phyloP scores from a whole-genome alignment of 768 basidiomycete species.

The Inosperma sp. region DNA sequence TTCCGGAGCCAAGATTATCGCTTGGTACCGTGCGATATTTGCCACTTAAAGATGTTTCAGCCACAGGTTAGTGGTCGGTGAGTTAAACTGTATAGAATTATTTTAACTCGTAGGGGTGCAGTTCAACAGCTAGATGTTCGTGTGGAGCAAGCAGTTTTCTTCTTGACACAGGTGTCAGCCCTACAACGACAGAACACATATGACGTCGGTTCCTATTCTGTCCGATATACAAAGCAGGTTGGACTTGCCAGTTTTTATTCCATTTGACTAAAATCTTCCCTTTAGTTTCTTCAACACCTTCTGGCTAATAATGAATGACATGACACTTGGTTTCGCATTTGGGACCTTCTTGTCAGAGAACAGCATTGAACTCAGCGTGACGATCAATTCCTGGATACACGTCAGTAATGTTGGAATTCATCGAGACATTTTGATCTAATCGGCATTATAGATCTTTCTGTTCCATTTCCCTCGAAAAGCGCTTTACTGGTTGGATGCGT shows the following conservation, averaged over 20 bases:
- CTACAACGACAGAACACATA: constrained; percentile 34
- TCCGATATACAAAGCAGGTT: constrained; percentile 64
- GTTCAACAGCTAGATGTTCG: constrained; percentile 62
- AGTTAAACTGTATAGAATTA: not conserved
- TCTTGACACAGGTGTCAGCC: constrained; percentile 39
- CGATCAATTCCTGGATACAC: constrained; percentile 35
- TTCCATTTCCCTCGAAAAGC: constrained; percentile 26
- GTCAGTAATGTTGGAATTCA: constrained; percentile 25
- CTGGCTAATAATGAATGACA: constrained; percentile 89
- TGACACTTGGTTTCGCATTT: constrained; percentile 75
- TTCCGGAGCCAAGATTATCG: constrained; percentile 12
- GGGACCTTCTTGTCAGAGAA: constrained; percentile 72
- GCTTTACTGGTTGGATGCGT: constrained; percentile 84
- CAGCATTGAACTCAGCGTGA: constrained; percentile 39
- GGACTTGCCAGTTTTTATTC: not conserved
- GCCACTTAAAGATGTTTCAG: constrained; percentile 41
- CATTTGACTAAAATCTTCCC: not conserved
- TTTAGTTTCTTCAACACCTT: constrained; percentile 83
- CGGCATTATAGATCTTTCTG: constrained; percentile 33
- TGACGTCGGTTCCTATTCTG: constrained; percentile 41
- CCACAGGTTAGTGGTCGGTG: constrained; percentile 30
- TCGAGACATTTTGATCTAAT: constrained; percentile 1
- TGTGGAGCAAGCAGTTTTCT: constrained; percentile 43
- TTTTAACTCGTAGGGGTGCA: constrained; percentile 19
- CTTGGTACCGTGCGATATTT: constrained; percentile 10